Base-by-base conservation (phyloP, 371 early-diverging fungal species). In the Apophysomyces elegans region DNA sequence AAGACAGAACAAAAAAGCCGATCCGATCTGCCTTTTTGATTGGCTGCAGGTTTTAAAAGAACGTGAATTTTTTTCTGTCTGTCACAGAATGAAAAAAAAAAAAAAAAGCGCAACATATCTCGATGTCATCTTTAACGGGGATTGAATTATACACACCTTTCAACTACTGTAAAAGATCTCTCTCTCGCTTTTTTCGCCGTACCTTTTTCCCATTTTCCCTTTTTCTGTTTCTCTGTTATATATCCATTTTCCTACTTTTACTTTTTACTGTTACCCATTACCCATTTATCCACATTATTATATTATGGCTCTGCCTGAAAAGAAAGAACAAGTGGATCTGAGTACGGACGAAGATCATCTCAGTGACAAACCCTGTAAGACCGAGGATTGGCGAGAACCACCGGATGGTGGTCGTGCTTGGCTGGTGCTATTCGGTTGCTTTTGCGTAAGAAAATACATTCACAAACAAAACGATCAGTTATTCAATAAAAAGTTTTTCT, bases 371-470 rank as follows among this genome's bases (percentile, higher is more conserved):
- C 18, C 16, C 5, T 21, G 7, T 18, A 50, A n/a, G 16, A 26
- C 8, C 8, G 13, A 41, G 41, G 41, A 1, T 41, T 50, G 54
- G 54, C n/a, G 32, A 47, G 64, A 69, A 12, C 69, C 73, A 18
- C 69, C 69, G 5, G 73, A 73, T 69, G 73, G 73, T 58, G 73
- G 73, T 35, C 62, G 43, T 57, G 73, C 67, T 13, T 73, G 73
- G 73, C 47, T 73, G 41, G 69, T 73, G 35, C 56, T 73, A n/a
- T 45, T 64, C 21, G 73, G 73, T 16, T 73, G 73, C 36, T 73
- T 73, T 58, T 69, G 66, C 58, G 73, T 66, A 67, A 71, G 65
- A 5, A 41, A 13, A 13, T 13, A 41, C 32, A 26, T 26, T 1
- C 32, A 26, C 2, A 2, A 45, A n/a, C 13, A n/a, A 6, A 13